Percentiles rank a stretch among this genome's conserved stretches.
Evolutionary conservation across 129 eudicot species (phyloP).

Genomic region (Saussurea involucrata): DNA sequence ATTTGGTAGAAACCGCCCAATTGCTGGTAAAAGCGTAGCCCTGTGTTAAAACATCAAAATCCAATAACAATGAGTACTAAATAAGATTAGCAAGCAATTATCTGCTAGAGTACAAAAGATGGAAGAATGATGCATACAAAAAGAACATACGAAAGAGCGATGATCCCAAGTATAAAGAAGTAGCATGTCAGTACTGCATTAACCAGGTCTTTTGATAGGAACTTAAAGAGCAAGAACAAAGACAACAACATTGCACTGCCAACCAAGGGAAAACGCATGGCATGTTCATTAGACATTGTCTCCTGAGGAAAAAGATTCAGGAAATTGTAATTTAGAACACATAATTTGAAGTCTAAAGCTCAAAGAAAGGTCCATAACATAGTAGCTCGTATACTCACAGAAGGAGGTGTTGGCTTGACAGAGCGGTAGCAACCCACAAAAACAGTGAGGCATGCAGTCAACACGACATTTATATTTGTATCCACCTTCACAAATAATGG

Average conservation of each 20-base stretch:
- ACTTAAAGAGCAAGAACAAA: constrained; percentile 82
- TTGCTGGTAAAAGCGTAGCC: constrained; percentile 86
- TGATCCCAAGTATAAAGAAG: constrained; percentile 84
- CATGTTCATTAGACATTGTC: constrained; percentile 95
- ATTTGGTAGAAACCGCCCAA: constrained; percentile 67
- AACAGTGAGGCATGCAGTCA: constrained; percentile 90
- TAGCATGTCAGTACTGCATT: constrained; percentile 85
- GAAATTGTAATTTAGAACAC: background rate
- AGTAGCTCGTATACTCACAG: constrained; percentile 51
- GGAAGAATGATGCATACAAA: constrained; percentile 31
- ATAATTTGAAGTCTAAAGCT: background rate
- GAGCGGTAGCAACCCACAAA: constrained; percentile 92
- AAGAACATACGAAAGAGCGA: constrained; percentile 86
- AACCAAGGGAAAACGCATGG: constrained; percentile 97
- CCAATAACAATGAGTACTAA: background rate
- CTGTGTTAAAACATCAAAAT: constrained; percentile 29
- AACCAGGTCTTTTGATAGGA: constrained; percentile 88
- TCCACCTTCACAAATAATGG: constrained; percentile 84
- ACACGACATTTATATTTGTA: constrained; percentile 79
- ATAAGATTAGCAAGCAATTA: background rate
- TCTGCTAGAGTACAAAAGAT: constrained; percentile 4
- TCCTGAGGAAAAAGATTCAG: constrained; percentile 45
- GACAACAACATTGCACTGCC: constrained; percentile 96
- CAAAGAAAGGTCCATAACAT: background rate
- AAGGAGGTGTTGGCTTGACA: constrained; percentile 86